Base-by-base conservation (phyloP, 1,284 basidiomycete species). In the Moesziomyces antarcticus region DNA sequence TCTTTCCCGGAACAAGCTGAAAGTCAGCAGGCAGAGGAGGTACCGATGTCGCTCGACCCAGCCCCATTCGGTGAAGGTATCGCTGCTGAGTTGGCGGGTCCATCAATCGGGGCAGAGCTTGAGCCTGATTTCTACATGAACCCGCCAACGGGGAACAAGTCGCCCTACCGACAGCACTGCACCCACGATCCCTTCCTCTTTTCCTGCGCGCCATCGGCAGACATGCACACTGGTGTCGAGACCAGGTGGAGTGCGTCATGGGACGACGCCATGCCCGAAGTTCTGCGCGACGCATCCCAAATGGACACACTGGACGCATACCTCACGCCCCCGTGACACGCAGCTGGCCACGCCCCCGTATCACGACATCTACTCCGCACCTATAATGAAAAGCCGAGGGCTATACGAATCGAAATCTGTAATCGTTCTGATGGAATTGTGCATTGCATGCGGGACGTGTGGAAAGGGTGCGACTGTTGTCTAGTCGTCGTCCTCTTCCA, bases 401-500 rank as follows among this genome's bases (percentile, higher is more conserved):
- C 30, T 33, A 47, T 1, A 41, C 16, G 22, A 16, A 6, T 20
- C 33, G 20, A 33, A 35, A 20, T 45, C 45, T 45, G 30, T 33
- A 10, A 33, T 16, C 18, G 22, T n/a, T 18, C 33, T 22, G 42
- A 47, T 37, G 20, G 25, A 45, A n/a, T 5, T 40, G 21, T 48
- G 46, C 16, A 48, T 55, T 48, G 45, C 35, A 13, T 13, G 30
- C 8, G 30, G 30, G 30, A 33, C 30, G 30, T 13, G 27, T 30
- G 27, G 27, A 30, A 30, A 9, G 27, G 27, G 27, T 7, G 27
- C 27, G 27, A 6, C 10, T 33, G 25, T 33, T 33, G 30, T 20
- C 55, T 48, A 56, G 6, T 69, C 60, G 22, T 69, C 66, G 24
- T 63, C 67, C 47, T 63, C 56, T 1, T 70, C 53, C 67, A 63